These are phyloP conservation scores for Collybia nuda DNA, from an alignment of 768 basidiomycete genomes.

Conservation along the genomic window DNA sequence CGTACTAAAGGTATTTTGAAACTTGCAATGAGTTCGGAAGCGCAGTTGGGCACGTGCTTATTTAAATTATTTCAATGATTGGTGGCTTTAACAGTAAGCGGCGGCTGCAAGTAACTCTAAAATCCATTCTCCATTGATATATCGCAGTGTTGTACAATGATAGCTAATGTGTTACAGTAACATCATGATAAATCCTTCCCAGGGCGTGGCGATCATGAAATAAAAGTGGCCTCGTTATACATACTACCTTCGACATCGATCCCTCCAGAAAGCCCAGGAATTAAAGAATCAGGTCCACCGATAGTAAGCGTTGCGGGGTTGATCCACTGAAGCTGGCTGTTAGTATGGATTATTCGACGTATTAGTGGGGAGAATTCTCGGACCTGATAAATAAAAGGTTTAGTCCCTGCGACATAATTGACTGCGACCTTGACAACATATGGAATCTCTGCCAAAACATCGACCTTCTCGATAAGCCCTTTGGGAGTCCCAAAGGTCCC, in stretches of 20 bases:
- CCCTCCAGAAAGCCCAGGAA: slow-evolving; percentile 37
- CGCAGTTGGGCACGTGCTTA: background rate
- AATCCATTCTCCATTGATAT: background rate
- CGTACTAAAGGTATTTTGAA: background rate
- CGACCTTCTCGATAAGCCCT: slow-evolving; percentile 89
- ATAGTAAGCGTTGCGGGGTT: slow-evolving; percentile 45
- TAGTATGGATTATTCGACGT: slow-evolving; percentile 4
- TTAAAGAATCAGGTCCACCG: slow-evolving; percentile 39
- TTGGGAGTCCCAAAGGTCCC: slow-evolving; percentile 57
- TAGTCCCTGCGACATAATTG: slow-evolving; percentile 89
- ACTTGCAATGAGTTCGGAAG: background rate
- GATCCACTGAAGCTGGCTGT: slow-evolving; percentile 35
- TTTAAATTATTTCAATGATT: no score
- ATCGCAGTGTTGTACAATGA: background rate
- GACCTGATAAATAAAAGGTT: slow-evolving; percentile 94
- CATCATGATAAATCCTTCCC: background rate
- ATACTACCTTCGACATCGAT: slow-evolving; percentile 62
- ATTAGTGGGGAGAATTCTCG: slow-evolving; percentile 29
- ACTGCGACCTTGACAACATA: slow-evolving; percentile 90
- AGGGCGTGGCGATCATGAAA: slow-evolving; percentile 47
- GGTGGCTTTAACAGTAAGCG: background rate
- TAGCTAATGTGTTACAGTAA: background rate
- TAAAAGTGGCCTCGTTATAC: slow-evolving; percentile 92
- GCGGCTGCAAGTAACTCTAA: background rate
- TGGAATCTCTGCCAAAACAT: slow-evolving; percentile 88